Conservation (phyloP, 2,329 filamentous ascomycete species). For the Penicillium sp. region DNA sequence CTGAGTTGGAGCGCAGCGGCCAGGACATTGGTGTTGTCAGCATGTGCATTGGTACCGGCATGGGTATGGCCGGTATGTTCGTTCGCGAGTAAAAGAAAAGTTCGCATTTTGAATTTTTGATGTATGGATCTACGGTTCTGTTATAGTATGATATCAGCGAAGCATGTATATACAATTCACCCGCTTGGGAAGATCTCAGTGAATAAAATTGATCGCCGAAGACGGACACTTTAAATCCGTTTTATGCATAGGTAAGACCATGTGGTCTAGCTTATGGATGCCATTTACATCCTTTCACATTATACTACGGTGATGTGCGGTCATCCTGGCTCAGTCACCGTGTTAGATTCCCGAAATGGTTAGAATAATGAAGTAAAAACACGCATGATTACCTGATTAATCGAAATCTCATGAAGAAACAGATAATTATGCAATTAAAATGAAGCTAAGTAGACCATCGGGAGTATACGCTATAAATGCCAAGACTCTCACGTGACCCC, state of each 20-base stretch:
- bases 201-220: background rate
- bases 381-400: too few relatives aligned
- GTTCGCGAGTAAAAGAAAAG: slow-evolving; percentile 56
- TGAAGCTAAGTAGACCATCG: background rate
- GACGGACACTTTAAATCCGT: background rate
- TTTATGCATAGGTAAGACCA: background rate
- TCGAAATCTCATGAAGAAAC: too few relatives aligned
- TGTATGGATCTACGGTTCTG: background rate
- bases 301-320: background rate
- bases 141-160: slow-evolving; percentile 22
- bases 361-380: too few relatives aligned
- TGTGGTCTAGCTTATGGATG: background rate
- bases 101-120: slow-evolving; percentile 2
- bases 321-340: background rate
- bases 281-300: background rate
- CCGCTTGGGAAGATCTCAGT: slow-evolving; percentile 9
- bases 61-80: slow-evolving; percentile 72
- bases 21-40: slow-evolving; percentile 81
- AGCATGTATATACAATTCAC: slow-evolving; percentile 24
- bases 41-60: slow-evolving; percentile 86
- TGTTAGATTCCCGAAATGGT: too few relatives aligned
- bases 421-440: background rate
- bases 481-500: slow-evolving; percentile 31
- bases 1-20: slow-evolving; percentile 65
- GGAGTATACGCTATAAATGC: background rate